Evolutionary conservation across 2,329 filamentous ascomycete species (phyloP), one percentile per base, ranked within the genome.

Genomic region (Cytospora paraplurivora): DNA sequence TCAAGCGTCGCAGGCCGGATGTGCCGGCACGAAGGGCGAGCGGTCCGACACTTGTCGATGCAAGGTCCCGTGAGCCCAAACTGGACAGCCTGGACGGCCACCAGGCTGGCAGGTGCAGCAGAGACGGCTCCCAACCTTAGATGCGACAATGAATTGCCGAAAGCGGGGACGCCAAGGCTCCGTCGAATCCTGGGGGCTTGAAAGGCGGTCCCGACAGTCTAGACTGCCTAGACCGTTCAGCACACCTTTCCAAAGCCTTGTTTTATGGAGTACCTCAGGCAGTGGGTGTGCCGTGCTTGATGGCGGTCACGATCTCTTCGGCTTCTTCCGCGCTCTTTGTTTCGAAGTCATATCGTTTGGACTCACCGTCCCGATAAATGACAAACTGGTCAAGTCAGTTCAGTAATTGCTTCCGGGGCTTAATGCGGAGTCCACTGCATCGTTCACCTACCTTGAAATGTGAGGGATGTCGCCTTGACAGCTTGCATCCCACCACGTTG

Each of bases 341-440:
- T 76, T 94, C 91, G 73, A 95, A 95, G 68, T 95, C 91, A 75
- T 95, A 95, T 65, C 91, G 78, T 77, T 94, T 94, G 66, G 84
- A 88, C 76, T 93, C 91, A 1, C 87, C 85, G 56, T 88, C 86
- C 73, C 88, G 89, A 75, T 89, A 93, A 27, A 94, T 88, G 59
- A 92, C 80, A 32, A 88, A 77, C 85, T 88, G 62, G 47, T 49
- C 32, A 12, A 11, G 19, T 33, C 17, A n/a, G 47, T 1, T 61
- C 38, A 55, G 59, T 56, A 12, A 5, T 17, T 49, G 51, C 17
- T 61, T 12, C 38, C 54, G 10, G 52, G 19, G 21, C n/a, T 8
- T 11, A 19, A 4, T 11, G 33, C 15, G 59, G 41, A 12, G 7
- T 11, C 11, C 41, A 55, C 59, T 61, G 44, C n/a, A 21, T 47